A percentile compares a stretch with the other conserved stretches of the same genome.
Evolutionary conservation across 2,329 filamentous ascomycete genomes (phyloP).

Genomic region (Aspergillus sclerotialis): DNA sequence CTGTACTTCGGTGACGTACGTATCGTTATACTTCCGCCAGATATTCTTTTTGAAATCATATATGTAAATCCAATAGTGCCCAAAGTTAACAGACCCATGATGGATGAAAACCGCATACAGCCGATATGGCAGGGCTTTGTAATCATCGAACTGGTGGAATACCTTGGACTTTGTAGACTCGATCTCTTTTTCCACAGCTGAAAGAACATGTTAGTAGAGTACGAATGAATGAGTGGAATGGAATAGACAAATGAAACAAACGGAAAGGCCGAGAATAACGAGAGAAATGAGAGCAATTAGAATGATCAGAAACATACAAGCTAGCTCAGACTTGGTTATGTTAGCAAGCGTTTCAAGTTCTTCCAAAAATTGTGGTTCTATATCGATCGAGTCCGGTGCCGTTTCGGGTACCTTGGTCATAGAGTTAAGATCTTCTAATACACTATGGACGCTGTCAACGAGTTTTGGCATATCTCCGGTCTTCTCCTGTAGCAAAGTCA

Average conservation of each 20-base stretch:
- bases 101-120: slow-evolving; percentile 94
- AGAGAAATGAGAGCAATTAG: too few relatives aligned
- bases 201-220: slow-evolving; percentile 7
- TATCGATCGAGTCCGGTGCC: slow-evolving; percentile 34
- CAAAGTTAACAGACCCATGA: slow-evolving; percentile 58
- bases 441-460: slow-evolving; percentile 32
- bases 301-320: slow-evolving; percentile 29
- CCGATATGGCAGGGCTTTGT: slow-evolving; percentile 64
- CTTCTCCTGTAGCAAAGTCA: slow-evolving; percentile 7
- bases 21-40: slow-evolving; percentile 95
- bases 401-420: slow-evolving; percentile 26
- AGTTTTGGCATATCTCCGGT: slow-evolving; percentile 23
- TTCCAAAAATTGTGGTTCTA: slow-evolving; percentile 35
- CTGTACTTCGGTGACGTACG: slow-evolving; percentile 62
- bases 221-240: too few relatives aligned
- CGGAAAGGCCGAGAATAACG: not conserved
- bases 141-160: slow-evolving; percentile 54
- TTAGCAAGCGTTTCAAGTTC: slow-evolving; percentile 41
- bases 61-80: slow-evolving; percentile 97
- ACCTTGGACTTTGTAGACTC: slow-evolving; percentile 43
- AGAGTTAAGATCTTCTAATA: slow-evolving; percentile 36
- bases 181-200: slow-evolving; percentile 41
- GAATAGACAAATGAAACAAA: not conserved
- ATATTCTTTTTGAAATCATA: slow-evolving; percentile 73
- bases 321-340: slow-evolving; percentile 41